Conservation (phyloP, 345 rosid genomes). For the Kernera saxatilis region DNA sequence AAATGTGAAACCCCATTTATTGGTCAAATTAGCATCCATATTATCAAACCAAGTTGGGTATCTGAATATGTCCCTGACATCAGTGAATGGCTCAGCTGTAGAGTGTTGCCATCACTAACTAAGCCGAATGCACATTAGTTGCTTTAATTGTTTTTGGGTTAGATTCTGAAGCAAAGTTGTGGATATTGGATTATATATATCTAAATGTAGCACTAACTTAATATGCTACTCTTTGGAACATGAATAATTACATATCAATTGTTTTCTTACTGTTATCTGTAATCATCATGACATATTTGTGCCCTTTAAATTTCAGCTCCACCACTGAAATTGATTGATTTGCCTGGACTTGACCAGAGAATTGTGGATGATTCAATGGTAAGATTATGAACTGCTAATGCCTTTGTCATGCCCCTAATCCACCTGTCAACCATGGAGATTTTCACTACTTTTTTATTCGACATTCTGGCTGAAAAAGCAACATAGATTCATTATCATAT, state of each 20-base stretch:
- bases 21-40: not conserved
- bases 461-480: conserved; percentile 3
- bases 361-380: conserved; percentile 90
- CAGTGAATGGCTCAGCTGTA: conserved; percentile 3
- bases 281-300: conserved; percentile 9
- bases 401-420: conserved; percentile 5
- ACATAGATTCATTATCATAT: not conserved
- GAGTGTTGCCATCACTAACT: not conserved
- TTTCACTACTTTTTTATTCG: not conserved
- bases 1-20: not conserved
- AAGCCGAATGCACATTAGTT: not conserved
- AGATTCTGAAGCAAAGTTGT: not conserved
- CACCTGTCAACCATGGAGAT: not conserved
- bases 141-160: not conserved
- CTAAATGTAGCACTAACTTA: not conserved
- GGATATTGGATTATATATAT: not conserved
- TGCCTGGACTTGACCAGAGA: conserved; percentile 95
- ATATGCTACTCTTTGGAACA: not conserved
- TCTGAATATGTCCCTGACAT: not conserved
- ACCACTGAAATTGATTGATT: conserved; percentile 78
- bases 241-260: not conserved
- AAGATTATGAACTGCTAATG: conserved; percentile 23
- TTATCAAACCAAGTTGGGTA: not conserved
- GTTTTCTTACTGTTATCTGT: not conserved
- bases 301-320: conserved; percentile 59